Percentiles rank a stretch among this genome's conserved stretches.
phyloP scores from a whole-genome alignment of 352 stramenopile genomes.

The Pythium folliculosum region DNA sequence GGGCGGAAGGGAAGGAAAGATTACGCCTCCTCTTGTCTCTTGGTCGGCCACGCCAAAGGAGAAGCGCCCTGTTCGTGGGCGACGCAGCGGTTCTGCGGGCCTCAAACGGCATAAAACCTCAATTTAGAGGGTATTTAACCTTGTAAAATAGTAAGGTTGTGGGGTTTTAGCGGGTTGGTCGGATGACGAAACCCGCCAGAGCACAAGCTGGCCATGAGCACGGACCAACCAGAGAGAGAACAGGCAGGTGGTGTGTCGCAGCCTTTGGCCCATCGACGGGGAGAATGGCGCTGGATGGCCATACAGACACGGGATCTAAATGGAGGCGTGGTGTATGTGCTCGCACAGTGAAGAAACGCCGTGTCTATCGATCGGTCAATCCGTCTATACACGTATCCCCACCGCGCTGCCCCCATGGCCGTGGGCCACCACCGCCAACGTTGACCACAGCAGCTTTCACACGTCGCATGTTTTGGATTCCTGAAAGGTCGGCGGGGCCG shows the following conservation, averaged over 20 bases:
- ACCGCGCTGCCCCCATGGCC: too few species aligned
- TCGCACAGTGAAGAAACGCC: too few species aligned
- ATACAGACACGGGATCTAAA: not conserved
- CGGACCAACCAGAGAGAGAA: slow-evolving; percentile 3
- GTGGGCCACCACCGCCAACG: not conserved
- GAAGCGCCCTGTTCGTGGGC: slow-evolving; percentile 2
- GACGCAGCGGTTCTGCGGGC: slow-evolving; percentile 7
- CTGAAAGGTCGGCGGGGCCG: not conserved
- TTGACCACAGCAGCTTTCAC: not conserved
- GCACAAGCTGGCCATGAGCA: not conserved
- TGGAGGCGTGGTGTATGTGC: too few species aligned
- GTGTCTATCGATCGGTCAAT: too few species aligned
- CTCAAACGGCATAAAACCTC: slow-evolving; percentile 7
- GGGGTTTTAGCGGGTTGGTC: not conserved
- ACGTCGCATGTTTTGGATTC: not conserved
- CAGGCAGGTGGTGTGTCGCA: not conserved
- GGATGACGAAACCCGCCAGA: slow-evolving; percentile 8
- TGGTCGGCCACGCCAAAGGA: slow-evolving; percentile 2
- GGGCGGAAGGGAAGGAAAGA: not conserved
- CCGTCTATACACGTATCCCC: too few species aligned
- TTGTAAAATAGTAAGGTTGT: slow-evolving; percentile 10
- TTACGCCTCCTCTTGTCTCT: slow-evolving; percentile 17
- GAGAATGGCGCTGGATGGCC: too few species aligned
- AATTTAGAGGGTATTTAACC: not conserved
- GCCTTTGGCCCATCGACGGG: not conserved